These are phyloP conservation scores for Sarocladiaceae sp. DNA, from an alignment of 2,329 filamentous ascomycete species.

Conservation along the genomic window DNA sequence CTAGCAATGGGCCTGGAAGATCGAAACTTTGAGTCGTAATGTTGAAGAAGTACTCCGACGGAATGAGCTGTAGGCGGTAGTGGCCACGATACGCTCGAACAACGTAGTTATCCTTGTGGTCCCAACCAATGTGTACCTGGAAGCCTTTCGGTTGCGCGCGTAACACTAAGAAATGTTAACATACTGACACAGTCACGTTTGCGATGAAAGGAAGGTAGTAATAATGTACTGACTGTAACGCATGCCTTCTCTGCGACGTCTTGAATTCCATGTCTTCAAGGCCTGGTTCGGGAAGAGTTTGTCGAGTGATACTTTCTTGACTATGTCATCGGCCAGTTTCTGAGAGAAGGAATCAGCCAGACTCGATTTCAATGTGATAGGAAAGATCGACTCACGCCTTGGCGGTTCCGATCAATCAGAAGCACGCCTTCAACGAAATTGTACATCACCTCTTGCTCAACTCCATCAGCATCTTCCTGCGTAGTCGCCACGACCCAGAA, in stretches of 20 bases:
- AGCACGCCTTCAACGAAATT: constrained; percentile 1
- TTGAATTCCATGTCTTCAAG: not conserved
- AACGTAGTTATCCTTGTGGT: not conserved
- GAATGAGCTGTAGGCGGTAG: not conserved
- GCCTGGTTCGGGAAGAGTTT: not conserved
- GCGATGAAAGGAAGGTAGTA: too few species aligned
- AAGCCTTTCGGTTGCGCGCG: constrained; percentile 27
- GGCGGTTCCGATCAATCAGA: not conserved
- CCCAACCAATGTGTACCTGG: constrained; percentile 35
- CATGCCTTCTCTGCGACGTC: not conserved
- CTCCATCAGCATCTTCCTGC: not conserved
- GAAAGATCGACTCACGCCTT: not conserved
- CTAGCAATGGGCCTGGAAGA: constrained; percentile 43
- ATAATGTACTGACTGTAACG: not conserved
- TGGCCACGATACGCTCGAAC: not conserved
- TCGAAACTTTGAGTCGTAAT: constrained; percentile 28
- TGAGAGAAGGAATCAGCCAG: not conserved
- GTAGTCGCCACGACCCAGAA: not conserved
- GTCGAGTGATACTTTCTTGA: not conserved
- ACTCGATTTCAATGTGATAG: not conserved
- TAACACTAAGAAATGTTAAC: constrained; percentile 57
- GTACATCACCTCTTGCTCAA: not conserved
- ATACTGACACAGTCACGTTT: too few species aligned
- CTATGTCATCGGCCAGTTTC: not conserved
- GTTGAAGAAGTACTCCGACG: constrained; percentile 20